Conservation (phyloP, 148 eudicot species). For the Cornus florida region DNA sequence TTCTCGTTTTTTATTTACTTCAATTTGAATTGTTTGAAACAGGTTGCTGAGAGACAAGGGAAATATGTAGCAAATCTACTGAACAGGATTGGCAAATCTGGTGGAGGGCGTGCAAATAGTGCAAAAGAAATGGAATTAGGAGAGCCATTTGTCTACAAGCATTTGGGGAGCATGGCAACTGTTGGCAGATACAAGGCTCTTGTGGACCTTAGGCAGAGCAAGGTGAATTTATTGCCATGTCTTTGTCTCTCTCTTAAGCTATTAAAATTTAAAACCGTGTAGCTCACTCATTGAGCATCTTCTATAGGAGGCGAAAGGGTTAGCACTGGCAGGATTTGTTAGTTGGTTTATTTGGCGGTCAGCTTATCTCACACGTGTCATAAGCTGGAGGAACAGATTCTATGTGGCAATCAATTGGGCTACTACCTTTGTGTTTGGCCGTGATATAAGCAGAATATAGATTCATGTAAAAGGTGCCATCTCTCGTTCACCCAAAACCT, state of each 20-base stretch:
- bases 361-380: constrained; percentile 89
- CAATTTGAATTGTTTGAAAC: constrained; percentile 16
- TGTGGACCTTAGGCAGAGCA: constrained; percentile 94
- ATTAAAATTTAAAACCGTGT: neutral
- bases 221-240: constrained; percentile 39
- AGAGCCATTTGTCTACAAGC: constrained; percentile 73
- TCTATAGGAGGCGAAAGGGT: constrained; percentile 72
- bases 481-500: neutral
- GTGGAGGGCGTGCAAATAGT: constrained; percentile 72
- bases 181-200: constrained; percentile 95
- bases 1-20: constrained; percentile 3
- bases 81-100: constrained; percentile 73
- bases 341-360: constrained; percentile 98
- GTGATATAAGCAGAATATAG: constrained; percentile 85
- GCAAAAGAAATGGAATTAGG: constrained; percentile 62
- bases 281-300: constrained; percentile 5
- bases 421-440: constrained; percentile 88
- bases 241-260: neutral
- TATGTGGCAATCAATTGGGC: constrained; percentile 93
- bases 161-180: constrained; percentile 97
- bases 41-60: constrained; percentile 99
- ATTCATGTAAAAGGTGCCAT: neutral
- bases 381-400: constrained; percentile 97
- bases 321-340: constrained; percentile 75
- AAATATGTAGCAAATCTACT: constrained; percentile 66